Evolutionary conservation across 176 grass and related monocot species (phyloP), one percentile per base, ranked within the genome.

Genomic region (Raddia distichophylla): DNA sequence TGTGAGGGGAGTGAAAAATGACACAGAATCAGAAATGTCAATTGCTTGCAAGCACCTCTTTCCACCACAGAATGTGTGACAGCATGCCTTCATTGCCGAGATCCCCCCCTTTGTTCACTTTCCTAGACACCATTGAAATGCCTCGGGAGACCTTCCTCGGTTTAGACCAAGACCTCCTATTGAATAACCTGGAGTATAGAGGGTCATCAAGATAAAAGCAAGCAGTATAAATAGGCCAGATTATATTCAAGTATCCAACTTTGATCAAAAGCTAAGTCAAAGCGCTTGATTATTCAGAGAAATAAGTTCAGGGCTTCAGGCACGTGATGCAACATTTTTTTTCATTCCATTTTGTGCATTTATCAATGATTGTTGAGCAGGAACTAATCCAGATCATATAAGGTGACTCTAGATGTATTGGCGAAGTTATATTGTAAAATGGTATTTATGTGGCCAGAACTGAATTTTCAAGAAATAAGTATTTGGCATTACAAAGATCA

Each of bases 21-120:
- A 2, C 37, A 45, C 35, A 73, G 59, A 74, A 64, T 0, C 22
- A 83, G 4, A 76, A 6, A 82, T 54, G 35, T 5, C 27, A 77
- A 61, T 44, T 19, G 53, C 83, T 84, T 82, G 46, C 27, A 84
- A 58, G 46, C 37, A 98, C 94, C 94, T 98, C 95, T 91, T 93
- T 98, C 95, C 95, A 98, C 95, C 95, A 98, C 13, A 81, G 17
- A 70, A 98, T 86, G 89, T 98, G 92, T 2, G 82, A 85, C 16
- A 91, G 75, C 48, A 81, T 82, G 72, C 67, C 73, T 89, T 89
- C 88, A 57, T 89, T 85, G 58, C 76, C 83, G 54, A 90, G 46
- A 76, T 83, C 51, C 44, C 88, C 87, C 10, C 78, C 84, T 75
- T 80, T 93, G 46, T 82, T 82, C 46, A 78, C 79, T 74, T 87